These are phyloP conservation scores for Trichosanthes cucumerina DNA, from an alignment of 306 rosid genomes.

Conservation along the genomic window DNA sequence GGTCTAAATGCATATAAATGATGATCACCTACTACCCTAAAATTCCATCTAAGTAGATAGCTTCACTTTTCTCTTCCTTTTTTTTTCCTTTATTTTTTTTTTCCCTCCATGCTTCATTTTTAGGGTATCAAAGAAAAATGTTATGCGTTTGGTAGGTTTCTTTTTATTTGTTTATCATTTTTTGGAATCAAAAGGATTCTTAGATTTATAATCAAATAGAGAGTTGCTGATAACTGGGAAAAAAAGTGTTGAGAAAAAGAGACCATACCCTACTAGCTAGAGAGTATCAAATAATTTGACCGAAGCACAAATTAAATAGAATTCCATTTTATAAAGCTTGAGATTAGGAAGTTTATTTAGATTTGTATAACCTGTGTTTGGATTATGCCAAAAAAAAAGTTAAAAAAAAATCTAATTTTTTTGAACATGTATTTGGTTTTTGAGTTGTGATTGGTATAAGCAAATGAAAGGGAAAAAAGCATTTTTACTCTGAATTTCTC, in stretches of 20 bases:
- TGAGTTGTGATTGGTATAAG: too few relatives aligned
- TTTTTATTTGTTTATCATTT: neutral
- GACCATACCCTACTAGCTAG: neutral
- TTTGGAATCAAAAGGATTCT: neutral
- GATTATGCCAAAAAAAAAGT: too few relatives aligned
- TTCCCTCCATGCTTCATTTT: neutral
- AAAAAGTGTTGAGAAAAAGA: neutral
- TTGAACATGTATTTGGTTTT: too few relatives aligned
- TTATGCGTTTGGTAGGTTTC: neutral
- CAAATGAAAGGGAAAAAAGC: too few relatives aligned
- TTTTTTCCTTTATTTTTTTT: neutral
- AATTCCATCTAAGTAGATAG: neutral
- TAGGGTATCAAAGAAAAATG: neutral
- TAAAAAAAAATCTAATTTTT: too few relatives aligned
- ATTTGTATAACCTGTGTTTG: too few relatives aligned
- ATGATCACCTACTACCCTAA: neutral
- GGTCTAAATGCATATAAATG: neutral
- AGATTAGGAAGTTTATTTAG: too few relatives aligned
- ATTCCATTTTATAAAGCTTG: neutral
- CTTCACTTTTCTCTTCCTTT: neutral
- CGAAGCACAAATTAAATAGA: neutral
- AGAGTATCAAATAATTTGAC: neutral
- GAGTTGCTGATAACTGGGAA: neutral
- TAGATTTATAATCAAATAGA: neutral
- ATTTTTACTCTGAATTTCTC: too few relatives aligned